Evolutionary conservation across 139 green algal genomes (phyloP), one percentile per base, ranked within the genome.

Genomic region (Gonium pectorale): DNA sequence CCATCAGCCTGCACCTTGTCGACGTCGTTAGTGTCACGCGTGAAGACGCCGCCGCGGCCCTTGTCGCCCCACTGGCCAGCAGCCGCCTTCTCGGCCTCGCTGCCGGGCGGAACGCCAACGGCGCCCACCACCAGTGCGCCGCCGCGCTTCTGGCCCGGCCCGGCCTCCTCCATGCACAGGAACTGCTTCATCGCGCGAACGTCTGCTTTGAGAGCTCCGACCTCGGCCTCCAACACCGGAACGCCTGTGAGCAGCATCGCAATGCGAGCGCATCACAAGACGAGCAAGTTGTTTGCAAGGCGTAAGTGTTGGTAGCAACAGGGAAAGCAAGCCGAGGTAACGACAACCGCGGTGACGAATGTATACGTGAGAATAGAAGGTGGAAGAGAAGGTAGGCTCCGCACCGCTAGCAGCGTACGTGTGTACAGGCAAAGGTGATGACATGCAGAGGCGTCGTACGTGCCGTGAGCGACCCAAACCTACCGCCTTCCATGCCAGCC

Each of bases 161-260:
- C 9, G 33, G 15, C 67, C 2, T 40, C 67, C 22, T 24, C 26
- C 7, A 71, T 71, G 29, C 74, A 56, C 74, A 82, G 54, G 56
- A 72, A 71, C 51, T 71, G 38, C 54, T 71, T 82, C 59, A 82
- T 59, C 15, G 37, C 33, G 33, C 59, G 56, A 26, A 82, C 38
- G 5, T 82, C 74, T 38, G 59, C 74, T 40, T 59, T 59, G 15
- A 82, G 74, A 0, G 22, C 33, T 6, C 46, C 52, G 24, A 68
- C 54, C 8, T 43, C 43, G 13, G 74, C 54, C 59, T 60, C 74
- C 73, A 81, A 51, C 49, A n/a, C n/a, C n/a, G n/a, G n/a, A n/a
- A n/a, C n/a, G n/a, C n/a, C n/a, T n/a, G n/a, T n/a, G n/a, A n/a
- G n/a, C n/a, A n/a, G n/a, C n/a, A n/a, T n/a, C n/a, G n/a, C n/a